Evolutionary conservation across 345 rosid species (phyloP).

Genomic region (Ceriops decandra): DNA sequence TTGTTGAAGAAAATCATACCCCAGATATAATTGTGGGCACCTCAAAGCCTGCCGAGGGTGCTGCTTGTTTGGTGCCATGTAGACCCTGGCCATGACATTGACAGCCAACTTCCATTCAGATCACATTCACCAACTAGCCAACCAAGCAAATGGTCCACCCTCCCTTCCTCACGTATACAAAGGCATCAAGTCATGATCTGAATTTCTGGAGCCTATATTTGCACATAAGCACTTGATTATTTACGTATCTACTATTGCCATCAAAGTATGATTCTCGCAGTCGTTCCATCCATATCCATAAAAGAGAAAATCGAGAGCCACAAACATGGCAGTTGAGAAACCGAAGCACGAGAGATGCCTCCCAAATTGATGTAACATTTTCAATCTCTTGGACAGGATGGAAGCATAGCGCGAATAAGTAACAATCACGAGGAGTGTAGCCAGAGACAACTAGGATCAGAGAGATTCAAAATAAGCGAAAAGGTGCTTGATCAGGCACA

Average conservation of each 20-base stretch:
- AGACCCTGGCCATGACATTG: background rate
- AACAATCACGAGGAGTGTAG: constrained; percentile 12
- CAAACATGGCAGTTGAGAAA: constrained; percentile 10
- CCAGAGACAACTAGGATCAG: background rate
- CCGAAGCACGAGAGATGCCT: constrained; percentile 10
- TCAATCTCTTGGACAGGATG: constrained; percentile 9
- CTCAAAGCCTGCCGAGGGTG: too few relatives aligned
- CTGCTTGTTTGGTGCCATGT: background rate
- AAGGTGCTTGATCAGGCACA: too few relatives aligned
- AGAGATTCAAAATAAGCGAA: too few relatives aligned
- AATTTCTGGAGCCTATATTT: background rate
- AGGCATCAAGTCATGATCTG: background rate
- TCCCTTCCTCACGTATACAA: background rate
- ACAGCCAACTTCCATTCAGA: constrained; percentile 37
- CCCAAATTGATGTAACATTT: background rate
- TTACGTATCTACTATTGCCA: too few relatives aligned
- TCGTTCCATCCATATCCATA: background rate
- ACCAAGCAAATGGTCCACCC: constrained; percentile 13
- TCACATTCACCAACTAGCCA: constrained; percentile 38
- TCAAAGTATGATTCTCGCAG: background rate
- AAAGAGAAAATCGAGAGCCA: background rate
- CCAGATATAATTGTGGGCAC: too few relatives aligned
- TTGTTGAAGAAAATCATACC: too few relatives aligned
- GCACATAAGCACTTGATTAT: background rate
- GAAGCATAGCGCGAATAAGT: constrained; percentile 4